Percentiles rank a stretch among this genome's conserved stretches.
These are phyloP conservation scores for Centrapalus pauciflorus DNA, from an alignment of 129 eudicot species.

Conservation along the genomic window DNA sequence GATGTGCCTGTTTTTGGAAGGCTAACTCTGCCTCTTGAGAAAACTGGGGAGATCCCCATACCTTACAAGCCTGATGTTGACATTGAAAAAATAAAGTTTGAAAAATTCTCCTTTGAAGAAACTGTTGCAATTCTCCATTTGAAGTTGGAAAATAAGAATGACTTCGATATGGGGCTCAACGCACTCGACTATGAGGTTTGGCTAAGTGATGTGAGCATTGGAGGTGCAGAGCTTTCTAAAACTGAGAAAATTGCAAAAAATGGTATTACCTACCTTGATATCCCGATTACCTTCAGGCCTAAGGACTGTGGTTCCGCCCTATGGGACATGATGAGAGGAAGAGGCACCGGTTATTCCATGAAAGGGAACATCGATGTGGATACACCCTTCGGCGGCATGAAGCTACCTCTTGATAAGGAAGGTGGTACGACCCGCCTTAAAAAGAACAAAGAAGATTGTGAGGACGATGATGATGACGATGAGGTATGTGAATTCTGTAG, in stretches of 20 bases:
- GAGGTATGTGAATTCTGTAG: slow-evolving; percentile 42
- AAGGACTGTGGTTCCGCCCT: slow-evolving; percentile 95
- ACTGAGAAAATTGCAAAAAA: slow-evolving; percentile 50
- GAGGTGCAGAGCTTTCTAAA: slow-evolving; percentile 71
- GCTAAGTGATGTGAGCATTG: slow-evolving; percentile 81
- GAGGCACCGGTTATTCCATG: slow-evolving; percentile 90
- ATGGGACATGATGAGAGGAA: slow-evolving; percentile 99
- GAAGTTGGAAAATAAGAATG: slow-evolving; percentile 92
- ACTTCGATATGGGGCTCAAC: slow-evolving; percentile 76
- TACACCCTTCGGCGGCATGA: slow-evolving; percentile 99
- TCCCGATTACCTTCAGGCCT: slow-evolving; percentile 95
- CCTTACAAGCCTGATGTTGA: slow-evolving; percentile 96
- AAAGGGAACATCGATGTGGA: slow-evolving; percentile 84
- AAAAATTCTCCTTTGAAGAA: slow-evolving; percentile 86
- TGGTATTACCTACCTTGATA: slow-evolving; percentile 56
- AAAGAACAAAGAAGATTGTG: slow-evolving; percentile 61
- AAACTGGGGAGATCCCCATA: slow-evolving; percentile 84
- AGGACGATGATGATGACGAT: slow-evolving; percentile 63
- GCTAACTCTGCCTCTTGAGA: slow-evolving; percentile 87
- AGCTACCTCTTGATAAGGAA: slow-evolving; percentile 75
- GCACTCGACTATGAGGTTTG: slow-evolving; percentile 88
- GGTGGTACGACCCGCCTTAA: slow-evolving; percentile 86
- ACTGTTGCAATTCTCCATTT: slow-evolving; percentile 75
- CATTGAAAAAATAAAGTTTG: slow-evolving; percentile 76
- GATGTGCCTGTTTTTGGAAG: slow-evolving; percentile 95